Percentiles rank a stretch among this genome's conserved stretches.
Evolutionary conservation across 306 rosid genomes (phyloP).

Genomic region (Acacia confusa): DNA sequence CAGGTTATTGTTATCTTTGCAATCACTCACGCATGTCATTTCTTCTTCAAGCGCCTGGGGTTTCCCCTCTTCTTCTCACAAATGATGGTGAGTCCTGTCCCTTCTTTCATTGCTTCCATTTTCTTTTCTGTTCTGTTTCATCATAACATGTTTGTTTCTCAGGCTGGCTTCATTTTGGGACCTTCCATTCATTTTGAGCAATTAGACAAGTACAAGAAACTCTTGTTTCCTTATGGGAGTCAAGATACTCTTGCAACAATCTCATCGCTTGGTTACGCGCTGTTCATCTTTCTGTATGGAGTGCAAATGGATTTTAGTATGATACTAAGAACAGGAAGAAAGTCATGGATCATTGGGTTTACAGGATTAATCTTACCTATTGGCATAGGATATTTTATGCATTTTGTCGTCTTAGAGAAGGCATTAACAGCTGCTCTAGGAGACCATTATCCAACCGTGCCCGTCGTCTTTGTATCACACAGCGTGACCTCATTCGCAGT

Average conservation of each 20-base stretch:
- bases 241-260: constrained; percentile 42
- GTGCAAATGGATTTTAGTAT: constrained; percentile 61
- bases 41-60: constrained; percentile 43
- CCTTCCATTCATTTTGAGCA: constrained; percentile 16
- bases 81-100: constrained; percentile 48
- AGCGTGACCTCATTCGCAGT: constrained; percentile 40
- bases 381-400: background rate
- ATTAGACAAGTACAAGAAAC: background rate
- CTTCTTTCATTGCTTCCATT: background rate
- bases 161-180: constrained; percentile 53
- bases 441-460: background rate
- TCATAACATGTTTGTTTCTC: background rate
- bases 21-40: constrained; percentile 29
- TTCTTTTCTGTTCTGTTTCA: too few relatives aligned
- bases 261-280: constrained; percentile 35
- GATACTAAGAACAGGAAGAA: constrained; percentile 49
- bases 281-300: constrained; percentile 47
- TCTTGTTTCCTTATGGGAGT: constrained; percentile 40
- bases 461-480: constrained; percentile 22
- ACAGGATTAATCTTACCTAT: constrained; percentile 21
- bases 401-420: background rate
- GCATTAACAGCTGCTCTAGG: background rate
- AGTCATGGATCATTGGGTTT: constrained; percentile 36
- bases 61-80: constrained; percentile 53
- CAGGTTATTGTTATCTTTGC: constrained; percentile 47